These are phyloP conservation scores for Graphilbum ipis-grandicollis DNA, from an alignment of 2,329 filamentous ascomycete species.

Conservation along the genomic window DNA sequence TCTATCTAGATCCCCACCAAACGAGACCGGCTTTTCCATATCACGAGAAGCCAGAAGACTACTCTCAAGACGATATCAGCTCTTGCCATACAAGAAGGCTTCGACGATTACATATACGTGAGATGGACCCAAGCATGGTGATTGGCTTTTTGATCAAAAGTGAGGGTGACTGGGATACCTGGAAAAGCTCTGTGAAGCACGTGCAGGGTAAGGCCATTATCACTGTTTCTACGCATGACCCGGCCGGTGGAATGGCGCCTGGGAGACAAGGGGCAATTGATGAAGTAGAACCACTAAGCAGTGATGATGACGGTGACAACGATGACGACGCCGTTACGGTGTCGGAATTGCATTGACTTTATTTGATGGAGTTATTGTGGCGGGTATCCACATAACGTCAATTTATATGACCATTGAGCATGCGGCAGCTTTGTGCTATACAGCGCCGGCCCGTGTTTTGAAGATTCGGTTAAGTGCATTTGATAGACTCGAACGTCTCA, in stretches of 20 bases:
- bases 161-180: constrained; percentile 68
- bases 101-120: constrained; percentile 63
- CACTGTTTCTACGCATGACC: constrained; percentile 59
- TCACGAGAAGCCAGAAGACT: constrained; percentile 34
- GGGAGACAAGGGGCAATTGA: constrained; percentile 64
- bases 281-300: constrained; percentile 78
- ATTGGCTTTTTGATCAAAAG: constrained; percentile 79
- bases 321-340: constrained; percentile 39
- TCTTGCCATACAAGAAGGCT: constrained; percentile 79
- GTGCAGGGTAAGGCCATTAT: constrained; percentile 73
- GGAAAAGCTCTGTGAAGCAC: constrained; percentile 59
- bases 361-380: no score
- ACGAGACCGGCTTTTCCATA: constrained; percentile 62
- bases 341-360: constrained; percentile 11
- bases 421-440: no score
- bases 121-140: constrained; percentile 97
- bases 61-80: constrained; percentile 55
- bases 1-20: constrained; percentile 88
- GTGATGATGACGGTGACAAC: no score
- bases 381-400: no score
- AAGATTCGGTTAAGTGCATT: no score
- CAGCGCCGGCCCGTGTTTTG: no score
- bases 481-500: no score
- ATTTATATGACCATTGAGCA: no score
- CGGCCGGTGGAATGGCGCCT: constrained; percentile 30